phyloP scores from a whole-genome alignment of 805 yeast genomes.

The Debaryomyces prosopidis region DNA sequence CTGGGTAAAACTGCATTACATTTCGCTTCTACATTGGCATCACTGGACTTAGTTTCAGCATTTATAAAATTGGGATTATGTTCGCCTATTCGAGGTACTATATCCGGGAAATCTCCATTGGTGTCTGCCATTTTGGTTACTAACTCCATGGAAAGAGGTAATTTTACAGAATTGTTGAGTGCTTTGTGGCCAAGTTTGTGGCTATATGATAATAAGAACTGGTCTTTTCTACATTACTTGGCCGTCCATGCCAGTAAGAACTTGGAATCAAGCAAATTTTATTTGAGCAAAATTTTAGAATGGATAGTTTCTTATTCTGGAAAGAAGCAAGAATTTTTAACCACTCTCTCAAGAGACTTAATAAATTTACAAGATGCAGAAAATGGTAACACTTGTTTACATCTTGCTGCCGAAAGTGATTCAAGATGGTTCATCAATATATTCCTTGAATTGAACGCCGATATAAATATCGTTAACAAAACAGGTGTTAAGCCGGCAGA shows the following conservation, averaged over 20 bases:
- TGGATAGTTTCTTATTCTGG: slow-evolving; percentile 26
- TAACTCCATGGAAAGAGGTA: slow-evolving; percentile 74
- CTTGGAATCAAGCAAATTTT: slow-evolving; percentile 34
- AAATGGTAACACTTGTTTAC: slow-evolving; percentile 39
- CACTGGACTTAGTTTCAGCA: slow-evolving; percentile 32
- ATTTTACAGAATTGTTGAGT: slow-evolving; percentile 70
- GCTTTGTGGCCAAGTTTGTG: slow-evolving; percentile 59
- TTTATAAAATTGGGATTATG: slow-evolving; percentile 35
- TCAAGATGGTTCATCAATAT: slow-evolving; percentile 38
- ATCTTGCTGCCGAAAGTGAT: slow-evolving; percentile 41
- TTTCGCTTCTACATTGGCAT: slow-evolving; percentile 43
- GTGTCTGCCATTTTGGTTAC: slow-evolving; percentile 83
- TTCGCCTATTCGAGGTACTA: slow-evolving; percentile 41
- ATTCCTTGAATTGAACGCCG: slow-evolving; percentile 36
- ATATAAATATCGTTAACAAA: slow-evolving; percentile 73
- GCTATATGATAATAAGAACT: slow-evolving; percentile 57
- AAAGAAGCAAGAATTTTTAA: slow-evolving; percentile 17
- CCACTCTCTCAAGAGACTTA: slow-evolving; percentile 20
- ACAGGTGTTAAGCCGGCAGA: slow-evolving; percentile 86
- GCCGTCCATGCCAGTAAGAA: slow-evolving; percentile 45
- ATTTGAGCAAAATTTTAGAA: slow-evolving; percentile 33
- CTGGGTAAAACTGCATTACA: slow-evolving; percentile 44
- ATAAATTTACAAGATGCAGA: slow-evolving; percentile 37
- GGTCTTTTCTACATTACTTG: slow-evolving; percentile 87
- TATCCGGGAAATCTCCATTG: slow-evolving; percentile 38